Percentiles rank a stretch among this genome's conserved stretches.
Conservation (phyloP, 1,139 yeast species). For the Debaryomycetaceae sp. region DNA sequence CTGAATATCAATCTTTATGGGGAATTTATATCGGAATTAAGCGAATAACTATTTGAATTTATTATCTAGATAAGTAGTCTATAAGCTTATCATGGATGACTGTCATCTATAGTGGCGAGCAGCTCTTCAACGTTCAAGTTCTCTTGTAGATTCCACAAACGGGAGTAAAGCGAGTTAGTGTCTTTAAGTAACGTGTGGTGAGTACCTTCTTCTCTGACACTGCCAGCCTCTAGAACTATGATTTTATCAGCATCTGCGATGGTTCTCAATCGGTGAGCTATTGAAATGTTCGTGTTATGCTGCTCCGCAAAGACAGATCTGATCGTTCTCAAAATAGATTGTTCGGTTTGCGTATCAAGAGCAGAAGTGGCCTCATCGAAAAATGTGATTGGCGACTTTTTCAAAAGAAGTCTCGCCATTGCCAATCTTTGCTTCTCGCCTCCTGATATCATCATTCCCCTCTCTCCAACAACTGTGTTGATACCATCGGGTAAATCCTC, state of each 20-base stretch:
- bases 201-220: conserved; percentile 83
- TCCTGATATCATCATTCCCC: conserved; percentile 98
- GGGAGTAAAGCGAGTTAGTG: conserved; percentile 61
- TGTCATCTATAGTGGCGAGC: not conserved
- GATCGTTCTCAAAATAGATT: conserved; percentile 70
- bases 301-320: conserved; percentile 55
- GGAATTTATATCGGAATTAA: too few species aligned
- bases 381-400: conserved; percentile 84
- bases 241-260: conserved; percentile 94
- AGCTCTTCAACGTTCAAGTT: conserved; percentile 51
- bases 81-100: too few species aligned
- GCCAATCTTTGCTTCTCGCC: conserved; percentile 97
- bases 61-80: too few species aligned
- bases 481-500: conserved; percentile 77
- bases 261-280: conserved; percentile 92
- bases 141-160: conserved; percentile 92
- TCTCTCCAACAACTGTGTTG: conserved; percentile 90
- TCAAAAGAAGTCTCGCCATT: conserved; percentile 80
- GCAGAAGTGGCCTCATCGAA: conserved; percentile 98
- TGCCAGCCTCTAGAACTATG: conserved; percentile 77
- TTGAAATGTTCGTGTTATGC: conserved; percentile 73
- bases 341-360: conserved; percentile 94
- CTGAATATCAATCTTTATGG: too few species aligned
- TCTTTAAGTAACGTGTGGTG: conserved; percentile 59
- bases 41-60: too few species aligned